phyloP scores from a whole-genome alignment of 345 rosid genomes.

The Theobroma cacao region DNA sequence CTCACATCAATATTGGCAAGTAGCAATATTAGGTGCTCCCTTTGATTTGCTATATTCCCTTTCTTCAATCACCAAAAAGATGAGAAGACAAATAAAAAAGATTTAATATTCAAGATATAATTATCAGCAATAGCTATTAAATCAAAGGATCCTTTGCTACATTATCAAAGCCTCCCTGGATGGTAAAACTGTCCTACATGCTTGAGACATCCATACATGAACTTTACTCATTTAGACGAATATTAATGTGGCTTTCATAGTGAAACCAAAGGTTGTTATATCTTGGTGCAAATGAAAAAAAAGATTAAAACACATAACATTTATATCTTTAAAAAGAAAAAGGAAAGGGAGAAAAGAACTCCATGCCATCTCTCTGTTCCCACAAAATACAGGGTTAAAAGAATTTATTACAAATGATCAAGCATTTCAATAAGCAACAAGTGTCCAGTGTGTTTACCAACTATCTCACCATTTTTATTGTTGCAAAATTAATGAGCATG shows the following conservation, averaged over 20 bases:
- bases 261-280: not conserved
- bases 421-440: not conserved
- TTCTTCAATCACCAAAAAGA: slow-evolving; percentile 50
- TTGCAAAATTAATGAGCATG: not conserved
- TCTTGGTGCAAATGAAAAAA: not conserved
- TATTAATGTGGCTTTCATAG: not conserved
- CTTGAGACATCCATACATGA: not conserved
- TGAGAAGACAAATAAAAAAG: not conserved
- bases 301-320: not conserved
- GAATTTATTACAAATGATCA: not conserved
- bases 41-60: slow-evolving; percentile 98
- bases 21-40: slow-evolving; percentile 91
- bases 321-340: not conserved
- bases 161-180: not conserved
- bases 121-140: not conserved
- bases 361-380: not conserved
- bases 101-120: not conserved
- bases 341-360: not conserved
- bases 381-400: not conserved
- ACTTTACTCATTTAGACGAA: not conserved
- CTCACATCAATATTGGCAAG: slow-evolving; percentile 85
- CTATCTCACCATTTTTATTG: not conserved
- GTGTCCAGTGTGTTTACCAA: not conserved
- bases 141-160: not conserved
- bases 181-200: not conserved